Evolutionary conservation across 2,329 filamentous ascomycete species (phyloP).

Genomic region (Fusarium robinianum): DNA sequence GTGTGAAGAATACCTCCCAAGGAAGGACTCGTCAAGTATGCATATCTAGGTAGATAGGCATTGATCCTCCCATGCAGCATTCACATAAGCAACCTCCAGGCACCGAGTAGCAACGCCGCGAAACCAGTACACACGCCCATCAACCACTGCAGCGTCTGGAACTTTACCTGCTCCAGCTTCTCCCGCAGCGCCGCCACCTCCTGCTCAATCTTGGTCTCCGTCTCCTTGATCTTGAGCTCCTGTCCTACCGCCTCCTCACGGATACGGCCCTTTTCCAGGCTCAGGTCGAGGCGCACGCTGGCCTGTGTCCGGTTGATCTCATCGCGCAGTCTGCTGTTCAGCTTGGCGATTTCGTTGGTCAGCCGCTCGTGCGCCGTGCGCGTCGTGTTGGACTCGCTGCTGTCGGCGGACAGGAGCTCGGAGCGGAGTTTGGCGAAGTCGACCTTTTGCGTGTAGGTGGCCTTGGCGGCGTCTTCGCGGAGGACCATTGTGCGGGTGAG

Average conservation of each 20-base stretch:
- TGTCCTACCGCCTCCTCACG: conserved; percentile 94
- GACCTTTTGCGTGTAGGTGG: conserved; percentile 84
- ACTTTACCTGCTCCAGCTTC: conserved; percentile 96
- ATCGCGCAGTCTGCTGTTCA: conserved; percentile 86
- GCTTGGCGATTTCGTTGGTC: conserved; percentile 91
- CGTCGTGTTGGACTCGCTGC: conserved; percentile 86
- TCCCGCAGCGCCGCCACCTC: conserved; percentile 90
- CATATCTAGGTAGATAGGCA: background rate
- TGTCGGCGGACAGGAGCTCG: conserved; percentile 89
- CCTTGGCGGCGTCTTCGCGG: conserved; percentile 86
- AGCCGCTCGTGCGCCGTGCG: conserved; percentile 88
- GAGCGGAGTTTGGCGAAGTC: conserved; percentile 97
- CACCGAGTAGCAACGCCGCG: conserved; percentile 68
- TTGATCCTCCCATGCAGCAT: background rate
- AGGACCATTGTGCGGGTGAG: conserved; percentile 97
- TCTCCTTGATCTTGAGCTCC: conserved; percentile 98
- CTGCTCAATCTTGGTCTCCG: conserved; percentile 97
- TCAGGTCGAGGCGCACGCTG: conserved; percentile 87
- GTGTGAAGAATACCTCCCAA: background rate
- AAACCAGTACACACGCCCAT: conserved; percentile 81
- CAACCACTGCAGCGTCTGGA: conserved; percentile 96
- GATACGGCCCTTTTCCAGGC: conserved; percentile 95
- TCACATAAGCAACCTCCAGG: conserved; percentile 71
- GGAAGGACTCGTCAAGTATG: background rate
- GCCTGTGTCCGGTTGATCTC: conserved; percentile 95